phyloP scores from a whole-genome alignment of 176 grass and related monocot genomes.

The Hordeum vulgare region DNA sequence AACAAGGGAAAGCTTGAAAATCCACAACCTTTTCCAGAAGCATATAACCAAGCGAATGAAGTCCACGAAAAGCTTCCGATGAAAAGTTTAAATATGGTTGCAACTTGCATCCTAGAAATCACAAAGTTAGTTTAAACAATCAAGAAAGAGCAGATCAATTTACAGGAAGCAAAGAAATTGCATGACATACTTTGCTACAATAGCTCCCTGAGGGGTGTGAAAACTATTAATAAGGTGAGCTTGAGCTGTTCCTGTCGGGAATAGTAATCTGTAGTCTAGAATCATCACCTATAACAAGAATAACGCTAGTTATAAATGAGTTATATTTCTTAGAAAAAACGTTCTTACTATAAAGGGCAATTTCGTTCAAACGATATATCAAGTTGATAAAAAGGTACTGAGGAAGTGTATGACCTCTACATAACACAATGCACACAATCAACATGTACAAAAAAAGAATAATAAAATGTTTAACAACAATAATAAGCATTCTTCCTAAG shows the following conservation, averaged over 20 bases:
- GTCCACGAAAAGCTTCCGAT: conserved; percentile 45
- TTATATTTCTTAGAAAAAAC: background rate
- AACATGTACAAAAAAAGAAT: too few species aligned
- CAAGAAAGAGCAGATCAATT: background rate
- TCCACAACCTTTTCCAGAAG: conserved; percentile 36
- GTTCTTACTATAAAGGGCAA: too few species aligned
- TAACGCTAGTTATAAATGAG: background rate
- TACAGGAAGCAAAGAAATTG: background rate
- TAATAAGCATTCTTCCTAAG: too few species aligned
- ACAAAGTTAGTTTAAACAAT: background rate
- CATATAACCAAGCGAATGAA: conserved; percentile 59
- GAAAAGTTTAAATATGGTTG: conserved; percentile 44
- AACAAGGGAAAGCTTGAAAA: conserved; percentile 59
- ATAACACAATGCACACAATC: too few species aligned
- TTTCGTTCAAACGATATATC: too few species aligned
- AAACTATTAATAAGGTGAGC: conserved; percentile 70
- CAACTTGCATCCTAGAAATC: conserved; percentile 37
- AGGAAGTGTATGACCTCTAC: too few species aligned
- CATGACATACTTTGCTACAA: conserved; percentile 42
- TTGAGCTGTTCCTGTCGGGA: conserved; percentile 53
- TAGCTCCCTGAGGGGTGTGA: conserved; percentile 62
- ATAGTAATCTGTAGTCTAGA: conserved; percentile 56
- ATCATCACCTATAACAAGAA: conserved; percentile 44
- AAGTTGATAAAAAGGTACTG: too few species aligned
- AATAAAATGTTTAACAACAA: too few species aligned